Percentiles rank a stretch among this genome's conserved stretches.
These are phyloP conservation scores for Leccinum ochraceum DNA, from an alignment of 768 basidiomycete species.

Conservation along the genomic window DNA sequence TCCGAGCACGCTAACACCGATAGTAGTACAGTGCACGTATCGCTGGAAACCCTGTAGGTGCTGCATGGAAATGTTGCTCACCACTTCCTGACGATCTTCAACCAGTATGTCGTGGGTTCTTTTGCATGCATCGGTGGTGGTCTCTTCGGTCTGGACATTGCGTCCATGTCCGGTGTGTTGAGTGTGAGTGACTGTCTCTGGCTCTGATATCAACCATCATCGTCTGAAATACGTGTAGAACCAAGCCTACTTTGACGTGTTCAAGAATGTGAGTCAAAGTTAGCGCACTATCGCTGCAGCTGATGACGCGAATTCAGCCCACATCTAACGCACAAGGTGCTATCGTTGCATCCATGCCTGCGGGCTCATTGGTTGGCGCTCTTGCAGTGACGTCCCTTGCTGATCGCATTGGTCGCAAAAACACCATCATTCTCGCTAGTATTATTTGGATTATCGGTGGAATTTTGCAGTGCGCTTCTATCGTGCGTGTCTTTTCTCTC, in stretches of 20 bases:
- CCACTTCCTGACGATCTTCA: slow-evolving; percentile 8
- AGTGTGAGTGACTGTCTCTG: slow-evolving; percentile 38
- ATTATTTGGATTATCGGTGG: slow-evolving; percentile 73
- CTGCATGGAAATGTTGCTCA: neutral
- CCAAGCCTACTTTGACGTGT: slow-evolving; percentile 26
- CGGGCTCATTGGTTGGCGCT: slow-evolving; percentile 65
- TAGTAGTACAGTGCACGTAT: slow-evolving; percentile 55
- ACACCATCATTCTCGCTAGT: slow-evolving; percentile 64
- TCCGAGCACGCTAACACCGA: slow-evolving; percentile 5
- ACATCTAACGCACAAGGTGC: slow-evolving; percentile 60
- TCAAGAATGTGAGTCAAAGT: slow-evolving; percentile 23
- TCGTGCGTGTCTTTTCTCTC: slow-evolving; percentile 31
- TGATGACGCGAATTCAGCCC: slow-evolving; percentile 37
- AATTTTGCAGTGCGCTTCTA: slow-evolving; percentile 66
- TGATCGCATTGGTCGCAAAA: slow-evolving; percentile 65
- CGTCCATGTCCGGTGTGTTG: slow-evolving; percentile 79
- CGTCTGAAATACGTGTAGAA: slow-evolving; percentile 22
- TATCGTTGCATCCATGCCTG: slow-evolving; percentile 80
- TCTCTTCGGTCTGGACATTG: slow-evolving; percentile 79
- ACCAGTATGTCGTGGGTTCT: slow-evolving; percentile 74
- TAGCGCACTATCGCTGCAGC: neutral
- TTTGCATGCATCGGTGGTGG: slow-evolving; percentile 84
- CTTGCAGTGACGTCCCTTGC: slow-evolving; percentile 63
- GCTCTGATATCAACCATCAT: neutral
- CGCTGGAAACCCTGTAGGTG: slow-evolving; percentile 56